Conservation (phyloP, 148 eudicot species). For the Rhododendron simsii region DNA sequence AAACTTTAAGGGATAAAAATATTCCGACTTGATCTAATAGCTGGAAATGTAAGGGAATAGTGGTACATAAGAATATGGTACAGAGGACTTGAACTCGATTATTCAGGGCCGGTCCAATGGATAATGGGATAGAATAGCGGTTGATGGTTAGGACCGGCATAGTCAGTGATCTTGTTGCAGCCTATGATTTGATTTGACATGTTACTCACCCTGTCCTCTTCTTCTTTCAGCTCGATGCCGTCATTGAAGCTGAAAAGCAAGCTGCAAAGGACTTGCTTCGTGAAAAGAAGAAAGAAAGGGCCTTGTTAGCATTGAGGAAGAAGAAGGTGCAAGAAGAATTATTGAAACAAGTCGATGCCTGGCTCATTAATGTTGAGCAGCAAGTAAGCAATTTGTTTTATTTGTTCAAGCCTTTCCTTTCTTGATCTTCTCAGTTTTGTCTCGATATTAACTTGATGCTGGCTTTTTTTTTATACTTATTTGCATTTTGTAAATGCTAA, state of each 20-base stretch:
- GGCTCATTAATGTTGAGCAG: conserved; percentile 95
- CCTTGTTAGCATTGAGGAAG: conserved; percentile 87
- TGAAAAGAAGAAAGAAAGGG: conserved; percentile 96
- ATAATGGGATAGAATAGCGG: background rate
- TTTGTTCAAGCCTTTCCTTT: background rate
- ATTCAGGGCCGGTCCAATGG: background rate
- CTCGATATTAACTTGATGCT: background rate
- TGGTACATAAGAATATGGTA: background rate
- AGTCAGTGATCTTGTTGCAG: background rate
- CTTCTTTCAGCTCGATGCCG: conserved; percentile 78
- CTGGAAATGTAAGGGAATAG: background rate
- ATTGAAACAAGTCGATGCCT: conserved; percentile 90
- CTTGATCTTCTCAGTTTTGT: background rate
- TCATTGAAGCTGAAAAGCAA: conserved; percentile 96
- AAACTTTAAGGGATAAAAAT: background rate
- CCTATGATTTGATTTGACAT: conserved; percentile 7
- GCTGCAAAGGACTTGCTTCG: conserved; percentile 91
- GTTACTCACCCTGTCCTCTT: background rate
- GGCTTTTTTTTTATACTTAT: background rate
- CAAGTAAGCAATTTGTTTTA: conserved; percentile 45
- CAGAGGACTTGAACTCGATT: background rate
- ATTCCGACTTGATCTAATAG: background rate
- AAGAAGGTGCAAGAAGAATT: conserved; percentile 94
- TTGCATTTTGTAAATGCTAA: background rate
- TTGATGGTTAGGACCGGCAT: background rate